phyloP scores from a whole-genome alignment of 1,284 basidiomycete genomes.

The Neotropicomus parvogracilis region DNA sequence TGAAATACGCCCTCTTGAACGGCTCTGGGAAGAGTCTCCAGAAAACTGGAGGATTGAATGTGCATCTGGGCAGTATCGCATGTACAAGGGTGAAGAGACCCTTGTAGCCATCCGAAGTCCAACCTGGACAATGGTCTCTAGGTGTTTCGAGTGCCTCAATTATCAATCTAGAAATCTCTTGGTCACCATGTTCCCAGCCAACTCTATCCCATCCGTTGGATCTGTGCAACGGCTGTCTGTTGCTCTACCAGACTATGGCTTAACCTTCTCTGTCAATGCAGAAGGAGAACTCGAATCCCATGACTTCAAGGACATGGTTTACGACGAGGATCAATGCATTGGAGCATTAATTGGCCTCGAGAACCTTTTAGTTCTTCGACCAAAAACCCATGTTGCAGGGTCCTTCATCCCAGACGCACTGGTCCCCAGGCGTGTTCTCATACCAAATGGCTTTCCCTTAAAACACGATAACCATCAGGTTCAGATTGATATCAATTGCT shows the following conservation, averaged over 20 bases:
- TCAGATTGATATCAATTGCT: conserved; percentile 22
- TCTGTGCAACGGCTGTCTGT: conserved; percentile 22
- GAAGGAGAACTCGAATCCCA: conserved; percentile 13
- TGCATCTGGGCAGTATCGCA: background rate
- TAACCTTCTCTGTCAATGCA: background rate
- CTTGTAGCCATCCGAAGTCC: conserved; percentile 10
- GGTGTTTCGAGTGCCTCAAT: background rate
- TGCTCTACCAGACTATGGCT: background rate
- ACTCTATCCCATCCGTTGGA: background rate
- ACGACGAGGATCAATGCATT: conserved; percentile 19
- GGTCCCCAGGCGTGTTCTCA: conserved; percentile 33
- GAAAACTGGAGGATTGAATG: conserved; percentile 16
- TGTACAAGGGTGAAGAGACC: background rate
- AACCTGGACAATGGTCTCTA: conserved; percentile 4
- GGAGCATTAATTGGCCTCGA: conserved; percentile 28
- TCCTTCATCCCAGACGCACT: background rate
- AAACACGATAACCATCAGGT: conserved; percentile 24
- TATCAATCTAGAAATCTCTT: background rate
- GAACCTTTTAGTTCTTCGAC: conserved; percentile 7
- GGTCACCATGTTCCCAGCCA: background rate
- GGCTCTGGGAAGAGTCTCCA: conserved; percentile 21
- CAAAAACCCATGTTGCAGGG: background rate
- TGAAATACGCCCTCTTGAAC: conserved; percentile 36
- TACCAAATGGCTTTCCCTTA: conserved; percentile 39
- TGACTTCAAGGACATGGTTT: conserved; percentile 11